phyloP scores from a whole-genome alignment of 2,329 filamentous ascomycete genomes.

The Ceratocystis colombiana region DNA sequence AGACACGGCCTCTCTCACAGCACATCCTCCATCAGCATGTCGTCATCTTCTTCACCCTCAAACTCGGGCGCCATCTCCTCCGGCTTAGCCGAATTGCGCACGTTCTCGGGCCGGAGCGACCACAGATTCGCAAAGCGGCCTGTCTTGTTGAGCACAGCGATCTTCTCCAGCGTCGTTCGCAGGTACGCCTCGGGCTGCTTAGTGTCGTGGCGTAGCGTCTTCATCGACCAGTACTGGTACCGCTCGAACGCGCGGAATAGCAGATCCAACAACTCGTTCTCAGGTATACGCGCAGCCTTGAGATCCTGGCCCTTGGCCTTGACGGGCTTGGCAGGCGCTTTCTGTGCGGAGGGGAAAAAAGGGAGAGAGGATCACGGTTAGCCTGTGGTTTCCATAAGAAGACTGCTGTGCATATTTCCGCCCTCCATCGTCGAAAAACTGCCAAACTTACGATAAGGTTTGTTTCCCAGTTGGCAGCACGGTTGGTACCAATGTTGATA shows the following conservation, averaged over 20 bases:
- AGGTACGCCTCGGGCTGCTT: constrained; percentile 90
- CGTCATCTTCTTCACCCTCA: constrained; percentile 54
- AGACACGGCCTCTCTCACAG: constrained; percentile 17
- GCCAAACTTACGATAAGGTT: constrained; percentile 48
- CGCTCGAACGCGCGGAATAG: constrained; percentile 75
- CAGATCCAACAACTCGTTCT: constrained; percentile 76
- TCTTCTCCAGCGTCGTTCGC: constrained; percentile 69
- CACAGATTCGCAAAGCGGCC: constrained; percentile 80
- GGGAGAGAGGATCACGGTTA: constrained; percentile 25
- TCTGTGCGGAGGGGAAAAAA: constrained; percentile 34
- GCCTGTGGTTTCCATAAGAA: constrained; percentile 18
- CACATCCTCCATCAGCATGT: constrained; percentile 71
- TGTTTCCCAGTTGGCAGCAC: constrained; percentile 34
- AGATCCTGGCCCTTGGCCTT: constrained; percentile 59
- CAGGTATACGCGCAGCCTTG: constrained; percentile 82
- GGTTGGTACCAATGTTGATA: constrained; percentile 23
- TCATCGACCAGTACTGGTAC: constrained; percentile 92
- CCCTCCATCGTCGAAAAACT: neutral
- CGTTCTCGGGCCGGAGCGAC: constrained; percentile 58
- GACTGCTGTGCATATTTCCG: neutral
- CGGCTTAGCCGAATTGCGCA: constrained; percentile 40
- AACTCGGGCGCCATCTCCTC: constrained; percentile 40
- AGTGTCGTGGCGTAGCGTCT: constrained; percentile 63
- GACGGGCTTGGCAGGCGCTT: constrained; percentile 40
- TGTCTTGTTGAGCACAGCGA: constrained; percentile 72